Base-by-base conservation (phyloP, 225 moss, liverwort and hornwort genomes). In the Polytrichum formosum region DNA sequence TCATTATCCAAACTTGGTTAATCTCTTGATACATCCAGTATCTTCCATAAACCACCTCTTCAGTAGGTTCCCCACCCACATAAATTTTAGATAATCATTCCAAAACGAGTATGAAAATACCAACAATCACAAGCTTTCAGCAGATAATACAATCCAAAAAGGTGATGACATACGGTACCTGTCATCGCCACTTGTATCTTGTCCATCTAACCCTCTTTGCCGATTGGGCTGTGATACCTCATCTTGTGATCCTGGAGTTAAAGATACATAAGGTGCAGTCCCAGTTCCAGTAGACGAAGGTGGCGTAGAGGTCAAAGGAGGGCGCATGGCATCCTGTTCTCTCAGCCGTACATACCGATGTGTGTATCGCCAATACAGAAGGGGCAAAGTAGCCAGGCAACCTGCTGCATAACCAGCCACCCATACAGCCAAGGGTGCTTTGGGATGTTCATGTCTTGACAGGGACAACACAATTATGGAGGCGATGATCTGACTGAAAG, bases 281-380 rank as follows among this genome's bases (percentile, higher is more conserved):
- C 67, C 79, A 69, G 70, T 62, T 68, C 77, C 81, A 70, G 70
- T 64, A 2, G 87, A 72, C 7, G 77, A 53, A 54, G 66, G 58
- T 64, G 69, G 64, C 56, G 72, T 21, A 70, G 78, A 56, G 55
- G 70, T 70, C 10, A 35, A 19, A 31, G 82, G 62, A 13, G 79
- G 79, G 6, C 74, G 67, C 63, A 88, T n/a, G 55, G 70, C 53
- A 46, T 55, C 77, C 72, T 84, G 87, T 33, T 88, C 82, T 66
- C 82, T 59, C 27, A 74, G 27, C 16, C 75, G 74, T 6, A 84
- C 77, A 69, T 67, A 84, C 54, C 79, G 77, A 65, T 88, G 82
- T 30, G 77, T 79, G 72, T 84, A 88, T 23, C 84, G 87, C 87
- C 87, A 87, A 68, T 87, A 87, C 66, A 87, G 72, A 59, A 84